phyloP scores from a whole-genome alignment of 1,284 basidiomycete genomes.

The Ustilago trichophora region DNA sequence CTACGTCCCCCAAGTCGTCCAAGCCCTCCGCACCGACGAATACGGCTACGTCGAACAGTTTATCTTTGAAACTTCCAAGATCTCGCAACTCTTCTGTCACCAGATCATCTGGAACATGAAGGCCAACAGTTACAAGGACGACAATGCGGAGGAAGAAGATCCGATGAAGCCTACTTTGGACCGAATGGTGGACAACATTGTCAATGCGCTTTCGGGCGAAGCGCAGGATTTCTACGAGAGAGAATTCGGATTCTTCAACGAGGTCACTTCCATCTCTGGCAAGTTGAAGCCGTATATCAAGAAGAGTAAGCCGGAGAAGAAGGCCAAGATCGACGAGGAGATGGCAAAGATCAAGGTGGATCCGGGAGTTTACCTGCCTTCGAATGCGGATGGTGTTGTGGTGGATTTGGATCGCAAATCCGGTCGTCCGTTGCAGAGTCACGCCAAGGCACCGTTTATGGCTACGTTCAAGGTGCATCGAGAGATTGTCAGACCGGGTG shows the following conservation, averaged over 20 bases:
- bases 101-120: slow-evolving; percentile 99
- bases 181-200: slow-evolving; percentile 82
- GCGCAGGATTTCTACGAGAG: slow-evolving; percentile 90
- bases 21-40: slow-evolving; percentile 86
- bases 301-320: slow-evolving; percentile 94
- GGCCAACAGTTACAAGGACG: slow-evolving; percentile 94
- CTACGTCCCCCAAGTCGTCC: slow-evolving; percentile 98
- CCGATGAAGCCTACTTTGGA: slow-evolving; percentile 95
- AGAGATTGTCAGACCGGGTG: slow-evolving; percentile 68
- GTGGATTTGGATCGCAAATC: slow-evolving; percentile 97
- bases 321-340: slow-evolving; percentile 99
- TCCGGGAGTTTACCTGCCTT: slow-evolving; percentile 93
- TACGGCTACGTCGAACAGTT: slow-evolving; percentile 87
- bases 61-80: slow-evolving; percentile 96
- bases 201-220: slow-evolving; percentile 86
- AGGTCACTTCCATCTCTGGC: slow-evolving; percentile 96
- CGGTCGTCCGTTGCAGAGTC: slow-evolving; percentile 92
- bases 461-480: slow-evolving; percentile 91
- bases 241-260: slow-evolving; percentile 95
- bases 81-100: slow-evolving; percentile 97
- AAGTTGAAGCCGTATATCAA: slow-evolving; percentile 98
- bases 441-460: slow-evolving; percentile 99
- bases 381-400: slow-evolving; percentile 95
- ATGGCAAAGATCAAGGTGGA: slow-evolving; percentile 96
- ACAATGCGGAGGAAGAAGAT: slow-evolving; percentile 77